Percentiles rank a stretch among this genome's conserved stretches.
Evolutionary conservation across 192 early-diverging fungal species (phyloP).

Genomic region (Lobulomyces angularis): DNA sequence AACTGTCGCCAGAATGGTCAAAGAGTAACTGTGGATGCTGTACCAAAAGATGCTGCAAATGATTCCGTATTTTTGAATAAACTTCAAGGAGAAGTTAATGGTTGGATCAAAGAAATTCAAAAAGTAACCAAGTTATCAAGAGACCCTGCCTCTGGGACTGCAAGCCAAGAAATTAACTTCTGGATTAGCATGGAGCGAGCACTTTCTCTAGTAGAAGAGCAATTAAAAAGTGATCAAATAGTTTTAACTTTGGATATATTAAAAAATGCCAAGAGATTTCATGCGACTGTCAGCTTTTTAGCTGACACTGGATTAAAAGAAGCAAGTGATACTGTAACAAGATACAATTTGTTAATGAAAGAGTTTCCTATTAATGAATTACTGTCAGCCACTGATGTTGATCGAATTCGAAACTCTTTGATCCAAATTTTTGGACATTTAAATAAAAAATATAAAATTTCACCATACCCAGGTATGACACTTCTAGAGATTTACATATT

Average conservation of each 20-base stretch:
- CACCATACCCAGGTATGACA: slow-evolving; percentile 45
- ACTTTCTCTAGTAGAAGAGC: slow-evolving; percentile 84
- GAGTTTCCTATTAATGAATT: slow-evolving; percentile 98
- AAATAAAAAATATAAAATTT: slow-evolving; percentile 93
- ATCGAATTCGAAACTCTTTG: slow-evolving; percentile 64
- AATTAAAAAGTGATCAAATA: slow-evolving; percentile 72
- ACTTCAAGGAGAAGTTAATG: slow-evolving; percentile 89
- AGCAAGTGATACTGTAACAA: slow-evolving; percentile 75
- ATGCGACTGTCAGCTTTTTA: slow-evolving; percentile 92
- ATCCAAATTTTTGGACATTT: slow-evolving; percentile 83
- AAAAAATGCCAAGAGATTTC: slow-evolving; percentile 94
- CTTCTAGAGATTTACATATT: not conserved
- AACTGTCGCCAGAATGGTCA: slow-evolving; percentile 49
- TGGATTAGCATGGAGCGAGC: slow-evolving; percentile 96
- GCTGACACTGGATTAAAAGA: slow-evolving; percentile 98
- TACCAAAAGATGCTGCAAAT: slow-evolving; percentile 53
- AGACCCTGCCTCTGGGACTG: slow-evolving; percentile 81
- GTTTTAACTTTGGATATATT: slow-evolving; percentile 86
- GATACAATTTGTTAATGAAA: slow-evolving; percentile 96
- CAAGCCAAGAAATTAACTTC: slow-evolving; percentile 97
- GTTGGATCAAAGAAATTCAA: slow-evolving; percentile 99
- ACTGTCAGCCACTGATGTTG: slow-evolving; percentile 84
- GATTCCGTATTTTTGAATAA: slow-evolving; percentile 87
- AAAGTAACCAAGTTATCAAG: slow-evolving; percentile 91
- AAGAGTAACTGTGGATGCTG: slow-evolving; percentile 60